Conservation (phyloP, 768 basidiomycete genomes). For the Pisolithus tinctorius region DNA sequence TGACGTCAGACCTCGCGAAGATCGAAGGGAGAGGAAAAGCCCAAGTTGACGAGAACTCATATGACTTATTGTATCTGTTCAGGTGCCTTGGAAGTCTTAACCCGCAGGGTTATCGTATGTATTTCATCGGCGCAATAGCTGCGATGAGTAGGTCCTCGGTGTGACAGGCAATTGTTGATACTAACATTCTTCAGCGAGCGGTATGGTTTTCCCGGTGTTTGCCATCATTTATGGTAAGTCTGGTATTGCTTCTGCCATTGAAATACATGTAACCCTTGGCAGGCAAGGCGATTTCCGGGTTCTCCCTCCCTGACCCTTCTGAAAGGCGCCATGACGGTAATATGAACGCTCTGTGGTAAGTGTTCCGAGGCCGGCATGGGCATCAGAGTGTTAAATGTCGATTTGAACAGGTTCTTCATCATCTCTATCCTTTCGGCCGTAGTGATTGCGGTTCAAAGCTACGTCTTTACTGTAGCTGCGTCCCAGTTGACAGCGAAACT, state of each 20-base stretch:
- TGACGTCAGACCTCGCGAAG: constrained; percentile 60
- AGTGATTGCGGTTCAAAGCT: constrained; percentile 63
- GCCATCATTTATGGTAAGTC: constrained; percentile 54
- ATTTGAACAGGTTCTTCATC: constrained; percentile 57
- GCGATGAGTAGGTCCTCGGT: constrained; percentile 34
- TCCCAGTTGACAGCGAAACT: constrained; percentile 65
- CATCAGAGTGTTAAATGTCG: neutral
- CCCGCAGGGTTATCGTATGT: constrained; percentile 49
- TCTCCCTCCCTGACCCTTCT: neutral
- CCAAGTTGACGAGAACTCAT: constrained; percentile 28
- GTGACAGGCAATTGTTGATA: neutral
- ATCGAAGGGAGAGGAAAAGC: constrained; percentile 26
- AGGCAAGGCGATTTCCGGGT: neutral
- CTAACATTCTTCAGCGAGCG: constrained; percentile 29
- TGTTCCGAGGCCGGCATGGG: constrained; percentile 6
- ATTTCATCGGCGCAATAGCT: constrained; percentile 49
- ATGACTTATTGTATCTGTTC: constrained; percentile 56
- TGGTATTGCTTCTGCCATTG: neutral
- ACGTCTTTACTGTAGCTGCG: constrained; percentile 60
- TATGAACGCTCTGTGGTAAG: constrained; percentile 61
- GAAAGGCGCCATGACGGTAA: constrained; percentile 19
- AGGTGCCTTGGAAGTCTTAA: constrained; percentile 65
- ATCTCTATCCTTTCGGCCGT: constrained; percentile 65
- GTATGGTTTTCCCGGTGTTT: constrained; percentile 67
- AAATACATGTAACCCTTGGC: neutral